phyloP scores from a whole-genome alignment of 441 rosid species.

The Gossypium aridum region DNA sequence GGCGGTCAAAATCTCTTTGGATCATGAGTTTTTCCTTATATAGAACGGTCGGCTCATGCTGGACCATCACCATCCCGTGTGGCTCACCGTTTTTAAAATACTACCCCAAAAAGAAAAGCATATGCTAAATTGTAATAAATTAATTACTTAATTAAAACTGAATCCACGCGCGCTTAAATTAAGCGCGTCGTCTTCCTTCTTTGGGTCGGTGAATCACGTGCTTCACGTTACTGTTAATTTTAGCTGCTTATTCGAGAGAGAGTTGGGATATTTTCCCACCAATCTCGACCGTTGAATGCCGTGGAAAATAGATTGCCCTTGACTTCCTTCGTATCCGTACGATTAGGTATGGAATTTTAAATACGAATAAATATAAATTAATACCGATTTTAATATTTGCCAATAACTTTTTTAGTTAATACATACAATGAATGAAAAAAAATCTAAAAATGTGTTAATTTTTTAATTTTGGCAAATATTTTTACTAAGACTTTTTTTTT shows the following conservation, averaged over 20 bases:
- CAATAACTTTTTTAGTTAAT: too few relatives aligned
- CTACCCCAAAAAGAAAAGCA: not conserved
- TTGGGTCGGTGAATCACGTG: slow-evolving; percentile 1
- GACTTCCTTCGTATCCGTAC: not conserved
- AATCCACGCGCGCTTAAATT: not conserved
- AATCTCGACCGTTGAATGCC: not conserved
- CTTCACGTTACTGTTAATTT: not conserved
- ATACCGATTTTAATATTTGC: too few relatives aligned
- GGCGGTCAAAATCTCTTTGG: not conserved
- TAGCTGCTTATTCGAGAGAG: not conserved
- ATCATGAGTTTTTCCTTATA: not conserved
- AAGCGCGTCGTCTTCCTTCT: not conserved
- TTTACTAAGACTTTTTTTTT: too few relatives aligned
- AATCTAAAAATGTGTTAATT: too few relatives aligned
- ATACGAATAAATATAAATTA: too few relatives aligned
- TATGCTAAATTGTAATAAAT: not conserved
- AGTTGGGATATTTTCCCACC: not conserved
- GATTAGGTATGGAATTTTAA: not conserved
- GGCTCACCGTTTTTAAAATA: not conserved
- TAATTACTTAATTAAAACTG: not conserved
- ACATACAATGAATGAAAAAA: too few relatives aligned
- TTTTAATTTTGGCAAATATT: too few relatives aligned
- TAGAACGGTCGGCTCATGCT: not conserved
- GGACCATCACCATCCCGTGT: not conserved
- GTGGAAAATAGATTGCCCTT: not conserved